Base-by-base conservation (phyloP, 2,329 filamentous ascomycete genomes). In the Sporothrix mexicana region DNA sequence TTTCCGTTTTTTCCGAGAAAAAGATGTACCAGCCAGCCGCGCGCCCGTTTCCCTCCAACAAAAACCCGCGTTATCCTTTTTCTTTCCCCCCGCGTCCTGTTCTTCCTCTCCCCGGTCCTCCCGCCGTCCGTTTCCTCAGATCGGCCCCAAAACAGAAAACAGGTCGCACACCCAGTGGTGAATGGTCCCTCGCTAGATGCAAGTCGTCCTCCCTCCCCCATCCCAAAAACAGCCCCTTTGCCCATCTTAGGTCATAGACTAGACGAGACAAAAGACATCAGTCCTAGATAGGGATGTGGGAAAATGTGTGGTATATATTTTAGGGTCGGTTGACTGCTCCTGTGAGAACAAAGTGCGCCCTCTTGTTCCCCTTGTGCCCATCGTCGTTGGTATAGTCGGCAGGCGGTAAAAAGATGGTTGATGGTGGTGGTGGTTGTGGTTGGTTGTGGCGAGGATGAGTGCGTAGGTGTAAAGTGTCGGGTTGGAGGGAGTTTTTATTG, bases 21-120 rank as follows among this genome's bases (percentile, higher is more conserved):
- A 71, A 72, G 72, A 72, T 73, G 72, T 73, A 74, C 74, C 74
- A 74, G 73, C 74, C 74, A 73, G 74, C 74, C 74, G 68, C 73
- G 72, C 72, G 74, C 74, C 72, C 72, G 71, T 70, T 72, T 17
- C 72, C 36, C 62, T 68, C 55, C 61, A 53, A 67, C 57, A 41
- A 53, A 30, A 68, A 41, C 30, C 66, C 30, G 23, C 45, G 7
- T 59, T 47, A 25, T n/a, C 15, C 45, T 45, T 61, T 23, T 7
- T 30, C n/a, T 55, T 55, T 62, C 68, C 43, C 69, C 43, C 36
- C n/a, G 12, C 47, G 57, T 69, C 43, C 69, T 55, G 64, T 15
- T 71, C 53, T 57, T 55, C 25, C 13, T 51, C 51, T 55, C 51
- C 20, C 9, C 23, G 20, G 20, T 12, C 51, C 51, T 41, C 20